phyloP scores from a whole-genome alignment of 2,329 filamentous ascomycete genomes.

The Fusarium sambucinum region DNA sequence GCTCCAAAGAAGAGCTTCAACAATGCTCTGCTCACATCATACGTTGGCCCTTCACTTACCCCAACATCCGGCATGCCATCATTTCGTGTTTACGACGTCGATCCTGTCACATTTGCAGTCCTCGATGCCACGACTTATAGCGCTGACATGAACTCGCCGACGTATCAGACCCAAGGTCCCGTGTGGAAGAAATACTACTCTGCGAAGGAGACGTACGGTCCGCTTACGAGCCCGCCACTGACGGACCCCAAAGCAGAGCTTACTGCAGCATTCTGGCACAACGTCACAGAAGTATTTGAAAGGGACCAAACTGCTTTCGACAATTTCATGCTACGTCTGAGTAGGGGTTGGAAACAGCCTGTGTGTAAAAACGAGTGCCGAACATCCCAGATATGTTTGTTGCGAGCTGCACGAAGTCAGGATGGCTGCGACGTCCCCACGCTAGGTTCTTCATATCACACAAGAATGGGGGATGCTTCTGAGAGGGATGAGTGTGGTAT shows the following conservation, averaged over 20 bases:
- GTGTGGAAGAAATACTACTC: slow-evolving; percentile 69
- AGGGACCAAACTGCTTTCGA: slow-evolving; percentile 58
- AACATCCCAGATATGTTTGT: slow-evolving; percentile 62
- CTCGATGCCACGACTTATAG: slow-evolving; percentile 67
- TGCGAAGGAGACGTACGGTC: slow-evolving; percentile 66
- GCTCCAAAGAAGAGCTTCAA: slow-evolving; percentile 56
- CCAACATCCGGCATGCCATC: slow-evolving; percentile 67
- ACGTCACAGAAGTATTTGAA: slow-evolving; percentile 64
- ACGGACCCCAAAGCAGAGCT: slow-evolving; percentile 58
- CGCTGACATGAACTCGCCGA: slow-evolving; percentile 61
- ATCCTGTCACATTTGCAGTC: slow-evolving; percentile 67
- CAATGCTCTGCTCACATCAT: slow-evolving; percentile 64
- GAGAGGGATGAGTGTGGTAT: slow-evolving; percentile 50
- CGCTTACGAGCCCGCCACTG: slow-evolving; percentile 57
- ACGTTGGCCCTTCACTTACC: slow-evolving; percentile 66
- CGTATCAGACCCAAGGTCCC: slow-evolving; percentile 60
- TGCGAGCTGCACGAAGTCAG: slow-evolving; percentile 65
- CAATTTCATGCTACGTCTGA: slow-evolving; percentile 61
- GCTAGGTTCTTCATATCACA: slow-evolving; percentile 53
- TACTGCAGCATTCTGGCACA: slow-evolving; percentile 70
- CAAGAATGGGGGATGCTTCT: slow-evolving; percentile 36
- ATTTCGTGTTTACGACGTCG: slow-evolving; percentile 70
- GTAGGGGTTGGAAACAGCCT: slow-evolving; percentile 58
- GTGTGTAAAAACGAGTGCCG: slow-evolving; percentile 59
- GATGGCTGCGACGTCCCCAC: slow-evolving; percentile 62